Conservation (phyloP, 129 eudicot species). For the Artemisia tridentata region DNA sequence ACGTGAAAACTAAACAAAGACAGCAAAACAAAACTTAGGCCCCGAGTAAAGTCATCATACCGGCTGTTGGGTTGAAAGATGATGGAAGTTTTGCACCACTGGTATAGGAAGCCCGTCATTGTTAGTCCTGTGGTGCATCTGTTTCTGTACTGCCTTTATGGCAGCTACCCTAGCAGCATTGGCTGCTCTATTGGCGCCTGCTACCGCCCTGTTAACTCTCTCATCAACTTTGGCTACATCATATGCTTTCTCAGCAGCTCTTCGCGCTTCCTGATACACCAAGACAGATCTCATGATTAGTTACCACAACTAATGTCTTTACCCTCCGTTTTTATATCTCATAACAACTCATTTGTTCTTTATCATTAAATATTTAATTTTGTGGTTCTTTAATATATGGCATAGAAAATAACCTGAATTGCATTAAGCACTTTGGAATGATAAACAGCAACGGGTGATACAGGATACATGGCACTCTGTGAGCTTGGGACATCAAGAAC, state of each 20-base stretch:
- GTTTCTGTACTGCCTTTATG: conserved; percentile 89
- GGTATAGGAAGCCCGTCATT: conserved; percentile 60
- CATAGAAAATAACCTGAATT: conserved; percentile 59
- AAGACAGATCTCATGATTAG: not conserved
- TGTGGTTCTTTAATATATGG: not conserved
- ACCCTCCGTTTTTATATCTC: not conserved
- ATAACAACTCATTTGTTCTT: not conserved
- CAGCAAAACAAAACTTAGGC: conserved; percentile 27
- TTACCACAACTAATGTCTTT: not conserved
- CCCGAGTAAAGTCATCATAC: conserved; percentile 18
- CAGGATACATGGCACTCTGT: conserved; percentile 59
- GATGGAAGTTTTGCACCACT: conserved; percentile 39
- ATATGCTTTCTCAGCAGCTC: conserved; percentile 89
- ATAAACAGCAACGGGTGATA: conserved; percentile 86
- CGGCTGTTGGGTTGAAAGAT: conserved; percentile 26
- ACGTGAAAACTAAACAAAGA: conserved; percentile 22
- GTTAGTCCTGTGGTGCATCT: conserved; percentile 63
- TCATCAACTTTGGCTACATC: conserved; percentile 91
- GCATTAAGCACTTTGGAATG: conserved; percentile 92
- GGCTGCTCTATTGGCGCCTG: conserved; percentile 88
- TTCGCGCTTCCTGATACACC: conserved; percentile 72
- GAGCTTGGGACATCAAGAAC: conserved; percentile 88
- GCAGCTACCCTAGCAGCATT: conserved; percentile 98
- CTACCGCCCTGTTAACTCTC: conserved; percentile 90
- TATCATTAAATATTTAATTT: not conserved